Base-by-base conservation (phyloP, 331 rosid genomes). In the Quercus tomentella region DNA sequence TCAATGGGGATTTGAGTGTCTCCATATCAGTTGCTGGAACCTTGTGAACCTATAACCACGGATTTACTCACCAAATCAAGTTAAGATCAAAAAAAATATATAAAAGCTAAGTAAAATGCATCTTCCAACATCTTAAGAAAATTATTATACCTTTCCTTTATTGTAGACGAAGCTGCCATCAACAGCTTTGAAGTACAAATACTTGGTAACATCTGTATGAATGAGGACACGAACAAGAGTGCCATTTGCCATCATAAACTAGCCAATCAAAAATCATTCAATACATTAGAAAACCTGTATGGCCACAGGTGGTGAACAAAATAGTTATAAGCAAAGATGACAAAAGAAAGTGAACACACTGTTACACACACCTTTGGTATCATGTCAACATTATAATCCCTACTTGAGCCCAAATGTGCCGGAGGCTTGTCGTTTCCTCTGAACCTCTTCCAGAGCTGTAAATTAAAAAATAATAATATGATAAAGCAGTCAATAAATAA, bases 161-260 rank as follows among this genome's bases (percentile, higher is more conserved):
- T 80, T 84, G 76, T 84, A 84, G 67, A 84, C 87, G 12, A 54
- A 84, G 58, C 72, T 67, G 23, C 72, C 72, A 81, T 95, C 98
- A 72, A 93, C 99, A 37, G 99, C 99, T 83, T 93, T 96, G 76
- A 96, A 96, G 76, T 83, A 91, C 84, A 96, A 87, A 86, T 96
- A 96, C 90, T 96, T 96, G 23, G 99, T 96, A 56, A 96, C 99
- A 85, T 93, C 91, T 3, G 99, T 96, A 75, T 96, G 99, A 72
- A 93, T 96, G 56, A 96, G 99, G 63, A 93, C 99, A 68, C 99
- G 93, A 67, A 96, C 99, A 33, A 96, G 88, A 74, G 87, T 90
- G 33, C 99, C 99, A 85, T 96, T 96, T 28, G 98, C 99, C 99
- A 96, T 96, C 97, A 93, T 96, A 81, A 93, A 96, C 99, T 96